Evolutionary conservation across 1,284 basidiomycete species (phyloP).

Genomic region (Cutaneotrichosporon cutaneum): DNA sequence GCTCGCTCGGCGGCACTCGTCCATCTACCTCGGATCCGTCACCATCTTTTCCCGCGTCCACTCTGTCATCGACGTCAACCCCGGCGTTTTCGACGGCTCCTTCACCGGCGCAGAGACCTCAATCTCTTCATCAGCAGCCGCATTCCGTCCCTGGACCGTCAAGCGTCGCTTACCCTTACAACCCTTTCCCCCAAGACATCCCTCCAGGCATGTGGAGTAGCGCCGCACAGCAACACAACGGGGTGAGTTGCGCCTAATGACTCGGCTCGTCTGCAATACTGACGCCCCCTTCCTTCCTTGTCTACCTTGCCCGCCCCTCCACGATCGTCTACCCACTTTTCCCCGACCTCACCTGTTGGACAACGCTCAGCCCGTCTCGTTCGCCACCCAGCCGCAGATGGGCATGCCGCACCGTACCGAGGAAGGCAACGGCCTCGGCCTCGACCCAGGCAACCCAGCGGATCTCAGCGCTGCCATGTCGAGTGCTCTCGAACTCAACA

Average conservation of each 20-base stretch:
- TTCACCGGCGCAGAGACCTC: not conserved
- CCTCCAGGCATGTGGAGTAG: slow-evolving; percentile 16
- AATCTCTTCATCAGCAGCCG: not conserved
- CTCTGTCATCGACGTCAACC: not conserved
- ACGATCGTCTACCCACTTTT: not conserved
- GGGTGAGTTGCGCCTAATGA: slow-evolving; percentile 10
- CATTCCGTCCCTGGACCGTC: not conserved
- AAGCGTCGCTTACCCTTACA: not conserved
- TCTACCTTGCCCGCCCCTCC: not conserved
- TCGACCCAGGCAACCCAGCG: slow-evolving; percentile 15
- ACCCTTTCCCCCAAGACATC: not conserved
- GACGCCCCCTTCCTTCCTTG: not conserved
- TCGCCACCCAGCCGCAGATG: slow-evolving; percentile 14
- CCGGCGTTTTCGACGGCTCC: not conserved
- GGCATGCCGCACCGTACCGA: slow-evolving; percentile 10
- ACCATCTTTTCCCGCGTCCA: not conserved
- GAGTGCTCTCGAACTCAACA: not conserved
- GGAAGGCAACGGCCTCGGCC: slow-evolving; percentile 19
- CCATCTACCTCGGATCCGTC: not conserved
- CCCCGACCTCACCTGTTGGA: not conserved
- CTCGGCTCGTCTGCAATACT: not conserved
- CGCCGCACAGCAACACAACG: slow-evolving; percentile 16
- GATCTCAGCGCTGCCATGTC: slow-evolving; percentile 8
- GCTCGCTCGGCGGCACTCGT: not conserved
- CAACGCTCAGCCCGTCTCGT: slow-evolving; percentile 15